Evolutionary conservation across 2,329 filamentous ascomycete genomes (phyloP).

Genomic region (Sarocladium oryzae): DNA sequence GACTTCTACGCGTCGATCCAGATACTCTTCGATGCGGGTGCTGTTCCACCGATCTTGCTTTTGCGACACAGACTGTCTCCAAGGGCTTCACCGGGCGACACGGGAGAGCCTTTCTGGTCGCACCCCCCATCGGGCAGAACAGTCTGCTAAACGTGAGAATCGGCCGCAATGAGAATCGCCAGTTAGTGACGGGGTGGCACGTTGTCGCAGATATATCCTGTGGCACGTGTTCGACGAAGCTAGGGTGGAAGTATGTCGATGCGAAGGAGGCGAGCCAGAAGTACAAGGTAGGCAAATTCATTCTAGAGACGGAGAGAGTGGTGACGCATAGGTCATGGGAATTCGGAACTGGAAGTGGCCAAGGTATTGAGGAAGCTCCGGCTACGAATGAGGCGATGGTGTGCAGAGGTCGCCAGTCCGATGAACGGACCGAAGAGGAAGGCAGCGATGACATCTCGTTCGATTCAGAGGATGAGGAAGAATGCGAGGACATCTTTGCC

Average conservation of each 20-base stretch:
- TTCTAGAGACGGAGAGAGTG: slow-evolving; percentile 55
- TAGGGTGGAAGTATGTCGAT: slow-evolving; percentile 65
- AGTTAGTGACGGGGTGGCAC: slow-evolving; percentile 57
- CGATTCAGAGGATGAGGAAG: slow-evolving; percentile 59
- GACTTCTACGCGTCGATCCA: slow-evolving; percentile 38
- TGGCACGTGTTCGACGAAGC: slow-evolving; percentile 43
- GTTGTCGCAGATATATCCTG: slow-evolving; percentile 59
- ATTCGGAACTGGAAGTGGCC: slow-evolving; percentile 14
- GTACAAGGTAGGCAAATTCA: slow-evolving; percentile 66
- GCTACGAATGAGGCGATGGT: neutral
- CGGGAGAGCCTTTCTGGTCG: slow-evolving; percentile 57
- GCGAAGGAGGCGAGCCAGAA: slow-evolving; percentile 52
- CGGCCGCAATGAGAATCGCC: slow-evolving; percentile 47
- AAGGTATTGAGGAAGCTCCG: slow-evolving; percentile 7
- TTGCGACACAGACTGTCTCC: slow-evolving; percentile 53
- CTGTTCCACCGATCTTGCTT: slow-evolving; percentile 56
- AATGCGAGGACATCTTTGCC: slow-evolving; percentile 59
- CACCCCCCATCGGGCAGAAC: slow-evolving; percentile 23
- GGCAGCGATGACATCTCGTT: slow-evolving; percentile 38
- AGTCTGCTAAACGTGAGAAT: slow-evolving; percentile 48
- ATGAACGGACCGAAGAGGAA: neutral
- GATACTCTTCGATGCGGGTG: slow-evolving; percentile 52
- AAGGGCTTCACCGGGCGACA: slow-evolving; percentile 62
- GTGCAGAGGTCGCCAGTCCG: neutral
- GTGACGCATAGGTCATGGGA: slow-evolving; percentile 48